Percentiles rank a stretch among this genome's conserved stretches.
These are phyloP conservation scores for Myxozyma mucilagina DNA, from an alignment of 805 yeast species.

Conservation along the genomic window DNA sequence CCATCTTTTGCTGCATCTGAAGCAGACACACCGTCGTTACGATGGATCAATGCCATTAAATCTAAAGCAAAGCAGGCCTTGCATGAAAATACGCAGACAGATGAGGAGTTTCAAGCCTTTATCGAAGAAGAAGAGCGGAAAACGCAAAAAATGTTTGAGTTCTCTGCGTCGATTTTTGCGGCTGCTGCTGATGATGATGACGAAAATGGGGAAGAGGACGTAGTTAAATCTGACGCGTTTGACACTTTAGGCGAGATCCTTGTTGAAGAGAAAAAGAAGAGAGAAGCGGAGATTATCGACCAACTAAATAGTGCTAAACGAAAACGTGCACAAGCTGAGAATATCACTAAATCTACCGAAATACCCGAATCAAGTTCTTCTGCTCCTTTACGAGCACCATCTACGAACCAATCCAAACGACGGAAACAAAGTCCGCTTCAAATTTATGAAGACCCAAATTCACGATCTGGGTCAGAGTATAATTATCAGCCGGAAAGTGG, in stretches of 20 bases:
- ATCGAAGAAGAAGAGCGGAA: slow-evolving; percentile 21
- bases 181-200: neutral
- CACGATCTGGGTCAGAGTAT: slow-evolving; percentile 19
- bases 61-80: slow-evolving; percentile 20
- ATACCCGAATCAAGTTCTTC: neutral
- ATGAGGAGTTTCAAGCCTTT: slow-evolving; percentile 16
- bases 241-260: slow-evolving; percentile 15
- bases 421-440: slow-evolving; percentile 4
- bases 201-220: slow-evolving; percentile 10
- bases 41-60: slow-evolving; percentile 18
- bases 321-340: neutral
- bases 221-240: slow-evolving; percentile 21
- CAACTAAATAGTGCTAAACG: slow-evolving; percentile 4
- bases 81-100: slow-evolving; percentile 18
- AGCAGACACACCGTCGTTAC: neutral
- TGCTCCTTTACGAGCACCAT: neutral
- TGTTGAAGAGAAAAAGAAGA: slow-evolving; percentile 16
- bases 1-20: neutral
- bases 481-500: slow-evolving; percentile 6
- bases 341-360: neutral
- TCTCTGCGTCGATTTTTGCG: slow-evolving; percentile 13
- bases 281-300: slow-evolving; percentile 10
- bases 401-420: neutral
- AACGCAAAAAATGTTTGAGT: slow-evolving; percentile 16
- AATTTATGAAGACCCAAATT: slow-evolving; percentile 16